phyloP scores from a whole-genome alignment of 352 stramenopile species.

The Phytophthora multivora region DNA sequence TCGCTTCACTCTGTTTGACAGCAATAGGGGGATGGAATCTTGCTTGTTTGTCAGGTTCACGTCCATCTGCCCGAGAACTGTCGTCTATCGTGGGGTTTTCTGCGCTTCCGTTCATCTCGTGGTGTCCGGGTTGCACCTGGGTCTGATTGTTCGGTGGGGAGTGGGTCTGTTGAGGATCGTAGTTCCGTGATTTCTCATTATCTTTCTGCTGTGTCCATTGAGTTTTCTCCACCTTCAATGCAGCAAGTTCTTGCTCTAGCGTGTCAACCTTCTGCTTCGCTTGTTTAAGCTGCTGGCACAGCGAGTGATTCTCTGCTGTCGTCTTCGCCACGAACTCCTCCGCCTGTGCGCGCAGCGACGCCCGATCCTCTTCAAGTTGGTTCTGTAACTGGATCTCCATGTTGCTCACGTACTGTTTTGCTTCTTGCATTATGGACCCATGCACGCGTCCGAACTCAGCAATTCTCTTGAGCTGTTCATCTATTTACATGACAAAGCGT shows the following conservation, averaged over 20 bases:
- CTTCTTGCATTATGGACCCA: slow-evolving; percentile 65
- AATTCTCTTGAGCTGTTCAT: slow-evolving; percentile 82
- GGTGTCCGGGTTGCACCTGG: slow-evolving; percentile 12
- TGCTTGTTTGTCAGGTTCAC: not conserved
- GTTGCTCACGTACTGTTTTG: slow-evolving; percentile 65
- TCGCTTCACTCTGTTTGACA: slow-evolving; percentile 4
- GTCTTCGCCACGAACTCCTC: slow-evolving; percentile 61
- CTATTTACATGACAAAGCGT: slow-evolving; percentile 32
- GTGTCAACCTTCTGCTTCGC: slow-evolving; percentile 36
- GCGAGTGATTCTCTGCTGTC: slow-evolving; percentile 45
- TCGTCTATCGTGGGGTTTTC: slow-evolving; percentile 5
- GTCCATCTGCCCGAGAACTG: not conserved
- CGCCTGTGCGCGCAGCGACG: slow-evolving; percentile 46
- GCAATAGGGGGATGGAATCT: not conserved
- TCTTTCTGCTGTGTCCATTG: slow-evolving; percentile 2
- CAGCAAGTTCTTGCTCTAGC: slow-evolving; percentile 23
- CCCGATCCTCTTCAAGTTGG: slow-evolving; percentile 57
- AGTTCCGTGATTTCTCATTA: slow-evolving; percentile 3
- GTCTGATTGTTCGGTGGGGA: slow-evolving; percentile 16
- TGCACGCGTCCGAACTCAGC: slow-evolving; percentile 77
- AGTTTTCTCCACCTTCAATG: slow-evolving; percentile 13
- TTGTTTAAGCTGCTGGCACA: slow-evolving; percentile 28
- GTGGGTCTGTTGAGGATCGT: slow-evolving; percentile 12
- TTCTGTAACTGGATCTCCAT: slow-evolving; percentile 56
- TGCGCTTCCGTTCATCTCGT: not conserved